Base-by-base conservation (phyloP, 1,139 yeast species). In the Pichia sp. region DNA sequence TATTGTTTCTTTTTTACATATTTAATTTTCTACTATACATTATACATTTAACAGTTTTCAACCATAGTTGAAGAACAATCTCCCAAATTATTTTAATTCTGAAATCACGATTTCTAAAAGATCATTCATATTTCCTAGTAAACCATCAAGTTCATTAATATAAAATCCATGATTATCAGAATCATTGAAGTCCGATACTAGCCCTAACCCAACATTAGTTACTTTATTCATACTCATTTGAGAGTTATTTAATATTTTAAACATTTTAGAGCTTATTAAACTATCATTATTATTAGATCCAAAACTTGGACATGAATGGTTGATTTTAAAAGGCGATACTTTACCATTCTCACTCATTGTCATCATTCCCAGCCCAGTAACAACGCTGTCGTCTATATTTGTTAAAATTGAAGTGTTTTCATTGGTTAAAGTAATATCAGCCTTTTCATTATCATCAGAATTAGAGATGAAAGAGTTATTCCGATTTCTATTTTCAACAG, bases 351-450 rank as follows among this genome's bases (percentile, higher is more conserved):
- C 49, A 38, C 35, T 24, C 30, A 48, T 29, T 7, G 44, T 45
- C 48, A 39, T 42, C 51, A 48, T 48, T 8, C 51, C 51, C 38
- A 48, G 39, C 8, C 51, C 51, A 2, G 51, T 48, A 7, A 45
- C 47, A 7, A 42, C 7, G 30, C 37, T 39, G 4, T 41, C 41
- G 16, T 29, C 30, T 12, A 37, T 42, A 16, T 30, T 35, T 1
- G 36, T 35, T 12, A 35, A 24, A 9, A 16, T 34, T 11, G 46
- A 35, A 2, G 24, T 28, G 32, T 42, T 45, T 11, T 35, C 46
- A 30, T 45, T 45, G 3, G 48, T 45, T 8, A 45, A 35, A 6
- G 48, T 45, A 22, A 45, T 40, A 39, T 45, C 48, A 4, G 48
- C 48, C n/a, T 28, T 32, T n/a, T 39, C 42, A 12, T 41, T 25